phyloP scores from a whole-genome alignment of 2,329 filamentous ascomycete species.

The Claviceps pusilla region DNA sequence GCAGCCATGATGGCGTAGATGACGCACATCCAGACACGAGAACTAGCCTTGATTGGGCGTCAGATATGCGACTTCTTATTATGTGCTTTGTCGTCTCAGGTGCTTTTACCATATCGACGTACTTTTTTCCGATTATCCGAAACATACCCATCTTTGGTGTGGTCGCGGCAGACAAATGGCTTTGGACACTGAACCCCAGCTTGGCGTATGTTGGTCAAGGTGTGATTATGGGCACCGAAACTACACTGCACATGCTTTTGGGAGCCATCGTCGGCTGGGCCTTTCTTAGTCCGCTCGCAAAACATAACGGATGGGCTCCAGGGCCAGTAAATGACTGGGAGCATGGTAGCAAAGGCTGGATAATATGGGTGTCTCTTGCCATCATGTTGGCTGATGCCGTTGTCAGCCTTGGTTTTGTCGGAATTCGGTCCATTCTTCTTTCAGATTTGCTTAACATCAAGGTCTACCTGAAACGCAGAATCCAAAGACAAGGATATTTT shows the following conservation, averaged over 20 bases:
- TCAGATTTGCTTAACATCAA: slow-evolving; percentile 16
- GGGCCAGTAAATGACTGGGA: slow-evolving; percentile 82
- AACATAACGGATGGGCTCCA: slow-evolving; percentile 74
- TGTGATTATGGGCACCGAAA: slow-evolving; percentile 95
- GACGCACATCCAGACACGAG: background rate
- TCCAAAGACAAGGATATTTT: background rate
- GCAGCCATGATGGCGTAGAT: background rate
- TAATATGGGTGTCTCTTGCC: slow-evolving; percentile 87
- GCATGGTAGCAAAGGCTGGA: slow-evolving; percentile 90
- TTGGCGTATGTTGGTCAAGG: slow-evolving; percentile 96
- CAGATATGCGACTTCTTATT: slow-evolving; percentile 39
- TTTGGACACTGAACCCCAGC: slow-evolving; percentile 93
- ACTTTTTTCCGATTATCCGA: slow-evolving; percentile 75
- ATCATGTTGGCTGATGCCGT: slow-evolving; percentile 95
- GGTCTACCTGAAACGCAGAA: background rate
- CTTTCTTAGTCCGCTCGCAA: slow-evolving; percentile 76
- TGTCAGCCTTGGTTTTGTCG: slow-evolving; percentile 69
- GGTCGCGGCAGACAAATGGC: slow-evolving; percentile 60
- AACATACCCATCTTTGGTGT: slow-evolving; percentile 77
- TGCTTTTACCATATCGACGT: slow-evolving; percentile 64
- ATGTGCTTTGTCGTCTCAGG: slow-evolving; percentile 45
- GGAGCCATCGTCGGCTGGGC: slow-evolving; percentile 86
- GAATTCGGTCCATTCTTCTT: slow-evolving; percentile 37
- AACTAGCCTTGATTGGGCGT: slow-evolving; percentile 18
- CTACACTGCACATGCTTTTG: slow-evolving; percentile 87